phyloP scores from a whole-genome alignment of 169 alveolate genomes.

The Plasmodium gallinaceum region DNA sequence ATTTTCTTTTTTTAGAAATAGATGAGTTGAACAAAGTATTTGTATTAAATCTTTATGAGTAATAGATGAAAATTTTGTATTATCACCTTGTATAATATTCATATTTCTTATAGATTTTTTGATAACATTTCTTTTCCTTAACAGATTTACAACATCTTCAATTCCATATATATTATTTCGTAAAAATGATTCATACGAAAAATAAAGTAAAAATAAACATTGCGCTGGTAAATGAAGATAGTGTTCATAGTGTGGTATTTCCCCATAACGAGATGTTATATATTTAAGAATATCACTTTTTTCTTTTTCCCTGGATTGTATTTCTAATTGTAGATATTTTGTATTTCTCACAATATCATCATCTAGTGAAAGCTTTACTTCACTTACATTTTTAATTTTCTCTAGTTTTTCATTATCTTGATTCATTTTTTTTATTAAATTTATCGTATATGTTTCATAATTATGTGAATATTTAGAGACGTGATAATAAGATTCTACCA shows the following conservation, averaged over 20 bases:
- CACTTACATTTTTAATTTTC: neutral
- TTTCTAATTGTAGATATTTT: conserved; percentile 32
- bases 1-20: conserved; percentile 69
- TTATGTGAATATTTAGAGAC: conserved; percentile 20
- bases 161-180: conserved; percentile 37
- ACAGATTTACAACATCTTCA: conserved; percentile 21
- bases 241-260: conserved; percentile 25
- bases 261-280: conserved; percentile 15
- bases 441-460: conserved; percentile 39
- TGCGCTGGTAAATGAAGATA: conserved; percentile 54
- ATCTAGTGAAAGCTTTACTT: conserved; percentile 14
- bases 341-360: conserved; percentile 55
- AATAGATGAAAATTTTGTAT: conserved; percentile 33
- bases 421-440: conserved; percentile 10
- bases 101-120: conserved; percentile 10
- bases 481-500: conserved; percentile 51
- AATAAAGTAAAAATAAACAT: conserved; percentile 52
- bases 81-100: conserved; percentile 6
- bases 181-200: conserved; percentile 39
- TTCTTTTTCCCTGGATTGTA: conserved; percentile 33
- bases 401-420: neutral
- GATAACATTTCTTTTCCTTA: conserved; percentile 6
- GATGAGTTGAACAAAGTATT: conserved; percentile 56
- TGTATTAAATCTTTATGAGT: conserved; percentile 34
- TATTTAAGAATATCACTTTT: conserved; percentile 20